Evolutionary conservation across 2,329 filamentous ascomycete genomes (phyloP), one percentile per base, ranked within the genome.

Genomic region (Diplodia intermedia): DNA sequence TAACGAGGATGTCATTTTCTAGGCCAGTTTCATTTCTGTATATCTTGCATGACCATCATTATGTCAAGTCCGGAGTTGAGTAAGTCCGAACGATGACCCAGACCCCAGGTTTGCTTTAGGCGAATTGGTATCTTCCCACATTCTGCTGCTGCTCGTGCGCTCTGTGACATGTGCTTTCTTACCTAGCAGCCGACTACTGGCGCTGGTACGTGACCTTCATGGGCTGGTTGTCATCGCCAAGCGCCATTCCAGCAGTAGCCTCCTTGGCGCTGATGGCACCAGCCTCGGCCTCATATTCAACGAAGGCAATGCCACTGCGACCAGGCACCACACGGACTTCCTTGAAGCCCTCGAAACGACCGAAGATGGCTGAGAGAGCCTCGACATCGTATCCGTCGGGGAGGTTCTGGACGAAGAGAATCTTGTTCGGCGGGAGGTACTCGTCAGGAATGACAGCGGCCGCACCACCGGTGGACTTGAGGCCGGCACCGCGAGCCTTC

Each of bases 121-220:
- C 50, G 29, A n/a, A 53, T 8, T n/a, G 20, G 38, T 31, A 29
- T 60, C 26, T 15, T 23, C 20, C 36, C n/a, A 4, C 31, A n/a
- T 65, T 3, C n/a, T 20, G 11, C 47, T 38, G 26, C 26, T 26
- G 26, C 26, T 26, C 26, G 26, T 26, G 26, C 26, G 14, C 36
- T 12, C 36, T 14, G 36, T 20, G 11, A 4, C 23, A 49, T n/a
- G 23, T 49, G 18, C n/a, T n/a, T 23, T 70, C 69, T 69, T 47
- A n/a, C 18, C 14, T 18, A 12, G 36, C 9, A 29, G 33, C 9
- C 14, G 72, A 72, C 40, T 79, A 97, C 83, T 97, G 92, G 76
- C 94, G 87, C 83, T 98, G 95, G 85, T 97, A 99, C 15, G 95
- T 97, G 71, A 99, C 94, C 82, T 95, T 96, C 79, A 99, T 92